Evolutionary conservation across 2,329 filamentous ascomycete genomes (phyloP).

Genomic region (Microsporum audouinii): DNA sequence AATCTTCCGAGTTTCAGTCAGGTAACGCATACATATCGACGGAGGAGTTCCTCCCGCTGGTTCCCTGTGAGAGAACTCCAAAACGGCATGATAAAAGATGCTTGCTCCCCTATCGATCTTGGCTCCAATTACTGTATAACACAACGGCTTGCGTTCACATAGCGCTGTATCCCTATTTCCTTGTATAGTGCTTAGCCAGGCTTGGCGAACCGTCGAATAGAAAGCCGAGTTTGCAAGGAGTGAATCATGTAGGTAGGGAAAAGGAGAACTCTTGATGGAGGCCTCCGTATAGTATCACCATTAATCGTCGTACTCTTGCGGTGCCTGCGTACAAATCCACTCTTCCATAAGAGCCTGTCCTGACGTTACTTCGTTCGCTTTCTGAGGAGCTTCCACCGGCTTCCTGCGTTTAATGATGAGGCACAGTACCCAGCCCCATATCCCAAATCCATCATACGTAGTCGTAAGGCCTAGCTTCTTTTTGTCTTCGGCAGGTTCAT

Average conservation of each 20-base stretch:
- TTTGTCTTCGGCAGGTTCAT: slow-evolving; percentile 47
- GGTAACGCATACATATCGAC: not conserved
- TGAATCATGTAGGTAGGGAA: not conserved
- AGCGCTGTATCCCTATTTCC: not conserved
- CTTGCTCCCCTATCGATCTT: not conserved
- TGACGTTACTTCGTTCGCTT: slow-evolving; percentile 17
- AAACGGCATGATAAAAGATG: not conserved
- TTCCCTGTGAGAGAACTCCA: too few species aligned
- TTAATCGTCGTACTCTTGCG: slow-evolving; percentile 28
- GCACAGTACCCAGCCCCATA: slow-evolving; percentile 86
- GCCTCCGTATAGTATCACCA: not conserved
- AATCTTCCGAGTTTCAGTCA: not conserved
- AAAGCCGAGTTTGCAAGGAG: not conserved
- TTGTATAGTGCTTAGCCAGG: not conserved
- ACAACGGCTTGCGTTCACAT: not conserved
- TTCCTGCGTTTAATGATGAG: slow-evolving; percentile 68
- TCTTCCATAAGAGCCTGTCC: slow-evolving; percentile 65
- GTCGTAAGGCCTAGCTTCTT: slow-evolving; percentile 83
- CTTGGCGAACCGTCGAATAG: not conserved
- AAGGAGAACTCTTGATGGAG: not conserved
- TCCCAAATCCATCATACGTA: slow-evolving; percentile 87
- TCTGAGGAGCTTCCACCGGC: slow-evolving; percentile 23
- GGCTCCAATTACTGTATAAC: not conserved
- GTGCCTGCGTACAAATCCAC: slow-evolving; percentile 69
- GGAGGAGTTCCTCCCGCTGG: too few species aligned